Evolutionary conservation across 2,329 filamentous ascomycete genomes (phyloP).

Genomic region (Penicillium hordei): DNA sequence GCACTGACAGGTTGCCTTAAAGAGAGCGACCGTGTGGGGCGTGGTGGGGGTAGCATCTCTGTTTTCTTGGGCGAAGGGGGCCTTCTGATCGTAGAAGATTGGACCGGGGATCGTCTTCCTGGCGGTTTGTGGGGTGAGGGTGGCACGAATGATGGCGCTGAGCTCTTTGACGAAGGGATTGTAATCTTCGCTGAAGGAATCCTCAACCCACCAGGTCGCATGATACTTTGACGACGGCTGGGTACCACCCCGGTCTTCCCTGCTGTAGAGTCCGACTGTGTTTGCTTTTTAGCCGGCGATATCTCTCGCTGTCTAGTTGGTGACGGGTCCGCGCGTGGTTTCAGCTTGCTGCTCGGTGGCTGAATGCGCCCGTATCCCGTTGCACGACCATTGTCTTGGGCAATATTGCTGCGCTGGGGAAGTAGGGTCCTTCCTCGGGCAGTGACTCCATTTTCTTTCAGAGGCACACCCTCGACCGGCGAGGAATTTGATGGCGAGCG

Average conservation of each 20-base stretch:
- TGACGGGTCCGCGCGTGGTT: constrained; percentile 18
- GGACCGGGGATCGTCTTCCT: constrained; percentile 12
- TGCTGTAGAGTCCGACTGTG: constrained; percentile 3
- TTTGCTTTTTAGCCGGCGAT: constrained; percentile 9
- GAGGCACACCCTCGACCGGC: constrained; percentile 10
- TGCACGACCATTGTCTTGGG: constrained; percentile 21
- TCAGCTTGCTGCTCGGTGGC: constrained; percentile 18
- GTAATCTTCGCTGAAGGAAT: constrained; percentile 17
- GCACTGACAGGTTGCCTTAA: constrained; percentile 35
- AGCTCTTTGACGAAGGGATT: constrained; percentile 20
- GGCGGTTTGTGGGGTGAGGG: constrained; percentile 28
- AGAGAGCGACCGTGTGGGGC: constrained; percentile 39
- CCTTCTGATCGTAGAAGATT: constrained; percentile 10
- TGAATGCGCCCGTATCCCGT: constrained; percentile 20
- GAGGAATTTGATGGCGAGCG: constrained; percentile 14
- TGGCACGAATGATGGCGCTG: constrained; percentile 20
- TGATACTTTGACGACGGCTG: constrained; percentile 32
- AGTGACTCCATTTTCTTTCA: constrained; percentile 20
- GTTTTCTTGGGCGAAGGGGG: constrained; percentile 31
- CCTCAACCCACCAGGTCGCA: constrained; percentile 29
- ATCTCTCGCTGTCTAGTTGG: constrained; percentile 13
- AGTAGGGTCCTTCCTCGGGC: constrained; percentile 34
- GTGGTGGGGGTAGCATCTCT: constrained; percentile 37
- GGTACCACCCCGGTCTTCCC: constrained; percentile 2
- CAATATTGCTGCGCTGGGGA: constrained; percentile 28